These are phyloP conservation scores for Ministeria vibrans DNA, from an alignment of 78 protist genomes.

Conservation along the genomic window DNA sequence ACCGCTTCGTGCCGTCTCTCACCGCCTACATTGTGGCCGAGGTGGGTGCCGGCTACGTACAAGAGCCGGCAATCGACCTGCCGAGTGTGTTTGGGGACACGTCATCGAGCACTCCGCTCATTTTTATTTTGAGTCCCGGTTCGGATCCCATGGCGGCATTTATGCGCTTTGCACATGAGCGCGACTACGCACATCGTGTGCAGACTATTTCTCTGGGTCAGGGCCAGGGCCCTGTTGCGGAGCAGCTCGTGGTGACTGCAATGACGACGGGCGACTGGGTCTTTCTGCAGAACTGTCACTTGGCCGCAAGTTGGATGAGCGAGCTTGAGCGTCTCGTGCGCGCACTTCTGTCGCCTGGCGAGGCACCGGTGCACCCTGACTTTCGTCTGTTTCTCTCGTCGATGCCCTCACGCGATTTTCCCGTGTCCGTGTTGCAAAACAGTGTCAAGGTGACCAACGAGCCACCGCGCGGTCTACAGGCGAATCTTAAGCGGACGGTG, in stretches of 20 bases:
- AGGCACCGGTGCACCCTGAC: conserved; percentile 33
- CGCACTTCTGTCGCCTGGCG: neutral
- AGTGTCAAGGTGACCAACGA: conserved; percentile 74
- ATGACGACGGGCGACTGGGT: conserved; percentile 58
- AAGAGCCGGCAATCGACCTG: conserved; percentile 46
- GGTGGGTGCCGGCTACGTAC: conserved; percentile 49
- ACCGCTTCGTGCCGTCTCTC: conserved; percentile 42
- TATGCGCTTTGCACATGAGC: conserved; percentile 8
- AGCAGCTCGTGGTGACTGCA: conserved; percentile 21
- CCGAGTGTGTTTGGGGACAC: conserved; percentile 47
- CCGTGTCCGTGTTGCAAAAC: conserved; percentile 66
- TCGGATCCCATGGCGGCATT: conserved; percentile 64
- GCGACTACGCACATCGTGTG: neutral
- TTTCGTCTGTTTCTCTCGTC: conserved; percentile 79
- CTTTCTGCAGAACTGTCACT: conserved; percentile 65
- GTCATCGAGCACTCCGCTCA: conserved; percentile 46
- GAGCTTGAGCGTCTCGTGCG: neutral
- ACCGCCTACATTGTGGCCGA: neutral
- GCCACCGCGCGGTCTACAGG: conserved; percentile 72
- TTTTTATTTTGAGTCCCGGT: conserved; percentile 76
- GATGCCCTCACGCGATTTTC: conserved; percentile 46
- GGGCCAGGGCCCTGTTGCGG: conserved; percentile 65
- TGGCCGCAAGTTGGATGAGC: conserved; percentile 44
- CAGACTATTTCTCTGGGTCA: conserved; percentile 67
- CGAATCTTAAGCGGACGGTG: conserved; percentile 48